Evolutionary conservation across 805 yeast genomes (phyloP).

Genomic region (Hanseniaspora lindneri): DNA sequence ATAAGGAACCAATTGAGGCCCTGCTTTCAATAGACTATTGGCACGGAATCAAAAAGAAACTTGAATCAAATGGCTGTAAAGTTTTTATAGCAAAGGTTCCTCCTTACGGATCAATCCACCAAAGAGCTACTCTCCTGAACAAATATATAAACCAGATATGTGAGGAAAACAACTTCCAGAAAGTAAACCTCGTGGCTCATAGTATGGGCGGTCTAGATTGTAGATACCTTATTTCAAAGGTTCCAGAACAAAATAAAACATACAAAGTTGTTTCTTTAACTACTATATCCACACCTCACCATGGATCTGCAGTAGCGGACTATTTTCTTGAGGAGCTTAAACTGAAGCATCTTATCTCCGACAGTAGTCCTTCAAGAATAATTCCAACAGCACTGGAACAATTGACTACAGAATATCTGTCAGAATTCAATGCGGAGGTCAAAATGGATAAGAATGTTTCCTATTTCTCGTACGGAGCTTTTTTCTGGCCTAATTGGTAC

Average conservation of each 20-base stretch:
- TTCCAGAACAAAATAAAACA: constrained; percentile 31
- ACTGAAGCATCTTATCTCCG: constrained; percentile 18
- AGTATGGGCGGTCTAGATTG: constrained; percentile 93
- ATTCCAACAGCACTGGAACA: constrained; percentile 45
- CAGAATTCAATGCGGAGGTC: constrained; percentile 42
- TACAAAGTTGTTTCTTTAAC: constrained; percentile 64
- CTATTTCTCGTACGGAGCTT: constrained; percentile 78
- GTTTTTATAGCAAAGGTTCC: constrained; percentile 71
- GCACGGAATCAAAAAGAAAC: constrained; percentile 60
- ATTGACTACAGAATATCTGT: constrained; percentile 46
- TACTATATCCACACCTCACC: constrained; percentile 80
- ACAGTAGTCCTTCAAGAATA: constrained; percentile 21
- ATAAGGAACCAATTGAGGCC: constrained; percentile 16
- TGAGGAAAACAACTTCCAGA: constrained; percentile 29
- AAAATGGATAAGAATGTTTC: constrained; percentile 48
- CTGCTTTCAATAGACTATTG: constrained; percentile 51
- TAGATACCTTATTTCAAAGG: constrained; percentile 54
- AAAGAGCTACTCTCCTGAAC: constrained; percentile 51
- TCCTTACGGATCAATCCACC: constrained; percentile 63
- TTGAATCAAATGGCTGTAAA: constrained; percentile 50
- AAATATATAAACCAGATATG: constrained; percentile 31
- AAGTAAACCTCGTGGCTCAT: constrained; percentile 70
- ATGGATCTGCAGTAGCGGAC: constrained; percentile 76
- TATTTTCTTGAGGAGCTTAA: constrained; percentile 27
- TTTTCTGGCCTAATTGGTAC: constrained; percentile 49